Conservation (phyloP, 768 basidiomycete genomes). For the Boletales sp. region DNA sequence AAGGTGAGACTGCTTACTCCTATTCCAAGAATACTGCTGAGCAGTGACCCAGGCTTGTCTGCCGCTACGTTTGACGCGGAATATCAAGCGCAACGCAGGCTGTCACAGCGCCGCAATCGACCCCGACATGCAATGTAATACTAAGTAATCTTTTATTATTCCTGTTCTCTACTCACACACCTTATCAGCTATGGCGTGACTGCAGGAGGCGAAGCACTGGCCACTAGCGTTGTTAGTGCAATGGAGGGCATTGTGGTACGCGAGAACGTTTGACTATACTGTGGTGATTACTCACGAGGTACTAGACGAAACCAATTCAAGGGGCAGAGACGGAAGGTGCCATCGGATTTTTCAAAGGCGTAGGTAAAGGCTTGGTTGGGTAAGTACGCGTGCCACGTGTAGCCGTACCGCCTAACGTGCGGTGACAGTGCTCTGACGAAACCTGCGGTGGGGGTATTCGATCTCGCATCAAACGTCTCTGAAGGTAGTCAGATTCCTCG, state of each 20-base stretch:
- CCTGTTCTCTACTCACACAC: background rate
- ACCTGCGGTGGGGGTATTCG: constrained; percentile 94
- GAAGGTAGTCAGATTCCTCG: constrained; percentile 54
- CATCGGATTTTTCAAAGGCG: constrained; percentile 94
- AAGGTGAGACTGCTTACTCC: constrained; percentile 49
- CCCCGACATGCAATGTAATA: constrained; percentile 92
- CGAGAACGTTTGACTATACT: constrained; percentile 9
- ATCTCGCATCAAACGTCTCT: constrained; percentile 90
- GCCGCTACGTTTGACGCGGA: constrained; percentile 96
- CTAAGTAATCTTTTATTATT: background rate
- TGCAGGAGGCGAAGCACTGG: constrained; percentile 91
- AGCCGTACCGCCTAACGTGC: background rate
- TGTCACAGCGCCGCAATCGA: constrained; percentile 88
- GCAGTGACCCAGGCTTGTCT: constrained; percentile 65
- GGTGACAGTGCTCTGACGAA: constrained; percentile 80
- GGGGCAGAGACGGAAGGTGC: constrained; percentile 95
- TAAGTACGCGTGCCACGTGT: constrained; percentile 28
- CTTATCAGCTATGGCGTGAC: constrained; percentile 83
- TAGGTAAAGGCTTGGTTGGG: constrained; percentile 96
- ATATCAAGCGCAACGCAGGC: constrained; percentile 84
- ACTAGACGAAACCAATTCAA: constrained; percentile 92
- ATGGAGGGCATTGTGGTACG: constrained; percentile 90
- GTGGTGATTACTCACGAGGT: constrained; percentile 3
- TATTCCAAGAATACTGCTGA: background rate
- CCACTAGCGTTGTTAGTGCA: constrained; percentile 91